Conservation (phyloP, 2,329 filamentous ascomycete species). For the Geosmithia morbida region DNA sequence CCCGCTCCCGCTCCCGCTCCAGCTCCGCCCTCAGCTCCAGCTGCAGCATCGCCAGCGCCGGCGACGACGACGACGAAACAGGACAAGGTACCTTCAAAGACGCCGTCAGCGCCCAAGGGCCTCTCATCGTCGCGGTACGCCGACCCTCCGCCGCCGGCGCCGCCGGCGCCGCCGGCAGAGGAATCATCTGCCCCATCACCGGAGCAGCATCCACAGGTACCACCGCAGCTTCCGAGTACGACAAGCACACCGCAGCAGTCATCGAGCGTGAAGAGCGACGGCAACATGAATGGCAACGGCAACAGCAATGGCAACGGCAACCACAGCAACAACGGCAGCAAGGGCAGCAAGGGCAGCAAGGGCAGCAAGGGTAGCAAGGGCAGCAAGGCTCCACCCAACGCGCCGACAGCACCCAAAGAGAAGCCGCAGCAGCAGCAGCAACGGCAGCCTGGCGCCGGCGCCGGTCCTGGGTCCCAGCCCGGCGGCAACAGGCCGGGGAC, state of each 20-base stretch:
- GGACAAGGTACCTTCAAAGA: neutral
- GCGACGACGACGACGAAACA: neutral
- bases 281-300: no score
- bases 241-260: slow-evolving; percentile 5
- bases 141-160: slow-evolving; percentile 8
- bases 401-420: slow-evolving; percentile 13
- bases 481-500: slow-evolving; percentile 6
- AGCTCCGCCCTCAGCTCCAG: slow-evolving; percentile 1
- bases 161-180: slow-evolving; percentile 8
- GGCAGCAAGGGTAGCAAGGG: neutral
- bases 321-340: no score
- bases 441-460: neutral
- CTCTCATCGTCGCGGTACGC: slow-evolving; percentile 18
- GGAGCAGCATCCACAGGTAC: slow-evolving; percentile 2
- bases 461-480: no score
- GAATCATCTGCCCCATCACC: slow-evolving; percentile 3
- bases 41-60: slow-evolving; percentile 1
- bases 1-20: slow-evolving; percentile 3
- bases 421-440: slow-evolving; percentile 3
- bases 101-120: slow-evolving; percentile 7
- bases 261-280: slow-evolving; percentile 1
- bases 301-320: slow-evolving; percentile 2
- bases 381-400: slow-evolving; percentile 11
- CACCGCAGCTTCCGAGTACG: slow-evolving; percentile 4
- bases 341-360: neutral